These are phyloP conservation scores for Asterella californica DNA, from an alignment of 225 moss, liverwort and hornwort genomes.

Conservation along the genomic window DNA sequence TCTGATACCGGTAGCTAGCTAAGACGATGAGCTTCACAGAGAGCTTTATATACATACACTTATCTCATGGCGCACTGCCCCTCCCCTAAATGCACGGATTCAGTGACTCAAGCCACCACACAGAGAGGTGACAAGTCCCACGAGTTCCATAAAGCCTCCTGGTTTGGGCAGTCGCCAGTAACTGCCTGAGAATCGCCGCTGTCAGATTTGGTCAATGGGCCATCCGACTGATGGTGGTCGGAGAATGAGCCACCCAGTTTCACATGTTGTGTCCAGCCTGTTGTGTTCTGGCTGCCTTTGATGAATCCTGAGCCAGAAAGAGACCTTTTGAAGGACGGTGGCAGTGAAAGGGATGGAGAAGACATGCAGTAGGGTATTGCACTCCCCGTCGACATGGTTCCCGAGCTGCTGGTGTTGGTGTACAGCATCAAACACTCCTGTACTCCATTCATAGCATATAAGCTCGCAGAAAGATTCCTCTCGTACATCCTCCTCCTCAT, in stretches of 20 bases:
- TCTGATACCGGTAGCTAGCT: neutral
- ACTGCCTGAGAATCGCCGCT: constrained; percentile 4
- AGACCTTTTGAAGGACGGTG: constrained; percentile 17
- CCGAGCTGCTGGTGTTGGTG: constrained; percentile 1
- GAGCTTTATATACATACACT: neutral
- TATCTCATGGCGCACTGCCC: neutral
- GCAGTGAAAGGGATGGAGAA: constrained; percentile 26
- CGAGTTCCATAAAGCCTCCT: constrained; percentile 33
- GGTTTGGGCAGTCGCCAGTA: constrained; percentile 12
- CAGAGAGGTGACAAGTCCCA: constrained; percentile 32
- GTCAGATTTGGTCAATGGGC: neutral
- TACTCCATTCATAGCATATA: constrained; percentile 41
- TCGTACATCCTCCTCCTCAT: constrained; percentile 36
- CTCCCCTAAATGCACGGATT: neutral
- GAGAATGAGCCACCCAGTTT: neutral
- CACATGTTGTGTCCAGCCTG: neutral
- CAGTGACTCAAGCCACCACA: constrained; percentile 10
- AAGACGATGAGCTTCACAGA: neutral
- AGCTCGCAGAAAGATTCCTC: constrained; percentile 22
- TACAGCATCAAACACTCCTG: constrained; percentile 37
- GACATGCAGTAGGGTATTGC: constrained; percentile 32
- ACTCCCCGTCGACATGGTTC: neutral
- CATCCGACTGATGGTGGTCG: neutral
- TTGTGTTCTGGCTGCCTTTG: constrained; percentile 4
- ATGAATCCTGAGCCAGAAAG: neutral